phyloP scores from a whole-genome alignment of 2,329 filamentous ascomycete genomes.

The Diaporthe vexans region DNA sequence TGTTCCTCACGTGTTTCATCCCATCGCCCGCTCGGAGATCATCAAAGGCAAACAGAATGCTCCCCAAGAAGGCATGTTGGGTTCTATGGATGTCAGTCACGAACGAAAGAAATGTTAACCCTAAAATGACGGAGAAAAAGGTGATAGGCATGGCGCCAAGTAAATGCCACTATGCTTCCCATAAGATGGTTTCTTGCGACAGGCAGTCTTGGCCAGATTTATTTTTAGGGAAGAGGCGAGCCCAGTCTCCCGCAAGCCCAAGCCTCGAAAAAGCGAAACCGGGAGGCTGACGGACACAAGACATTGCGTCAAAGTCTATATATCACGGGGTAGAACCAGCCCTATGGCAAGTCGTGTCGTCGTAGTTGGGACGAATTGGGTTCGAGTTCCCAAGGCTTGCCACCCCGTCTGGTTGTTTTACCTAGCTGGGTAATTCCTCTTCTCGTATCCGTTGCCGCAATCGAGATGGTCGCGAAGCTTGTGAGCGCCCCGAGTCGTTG shows the following conservation, averaged over 20 bases:
- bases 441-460: constrained; percentile 26
- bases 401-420: background rate
- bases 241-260: background rate
- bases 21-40: constrained; percentile 9
- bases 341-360: background rate
- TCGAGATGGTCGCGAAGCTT: constrained; percentile 11
- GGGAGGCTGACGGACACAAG: constrained; percentile 16
- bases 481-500: background rate
- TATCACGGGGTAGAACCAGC: constrained; percentile 15
- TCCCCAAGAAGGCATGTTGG: background rate
- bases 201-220: background rate
- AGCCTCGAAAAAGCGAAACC: constrained; percentile 18
- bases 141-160: background rate
- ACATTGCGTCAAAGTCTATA: constrained; percentile 22
- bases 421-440: background rate
- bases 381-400: background rate
- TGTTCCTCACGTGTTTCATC: constrained; percentile 28
- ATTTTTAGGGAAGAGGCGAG: background rate
- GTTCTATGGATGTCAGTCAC: background rate
- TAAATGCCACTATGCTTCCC: constrained; percentile 12
- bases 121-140: background rate
- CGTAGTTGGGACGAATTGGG: constrained; percentile 12
- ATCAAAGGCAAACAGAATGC: constrained; percentile 1
- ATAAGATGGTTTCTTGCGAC: constrained; percentile 15
- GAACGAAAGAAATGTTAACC: background rate